Percentiles rank a stretch among this genome's conserved stretches.
phyloP scores from a whole-genome alignment of 2,329 filamentous ascomycete genomes.

The Fusarium napiforme region DNA sequence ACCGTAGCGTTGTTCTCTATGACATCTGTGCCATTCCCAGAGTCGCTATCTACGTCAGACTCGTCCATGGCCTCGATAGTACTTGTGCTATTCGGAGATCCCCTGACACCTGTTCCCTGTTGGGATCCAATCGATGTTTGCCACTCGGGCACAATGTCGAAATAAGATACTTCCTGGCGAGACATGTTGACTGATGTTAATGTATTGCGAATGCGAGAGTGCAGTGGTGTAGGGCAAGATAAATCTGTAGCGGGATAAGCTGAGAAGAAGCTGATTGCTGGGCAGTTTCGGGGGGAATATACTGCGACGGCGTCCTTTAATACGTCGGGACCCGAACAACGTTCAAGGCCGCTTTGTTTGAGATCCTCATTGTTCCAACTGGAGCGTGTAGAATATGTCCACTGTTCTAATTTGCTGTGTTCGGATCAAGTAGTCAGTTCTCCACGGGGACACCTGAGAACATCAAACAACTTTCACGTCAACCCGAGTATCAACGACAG shows the following conservation, averaged over 20 bases:
- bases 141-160: background rate
- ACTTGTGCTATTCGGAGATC: background rate
- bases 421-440: too few species aligned
- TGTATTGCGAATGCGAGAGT: accelerated
- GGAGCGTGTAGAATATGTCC: accelerated
- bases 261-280: accelerated
- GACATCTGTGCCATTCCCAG: accelerated
- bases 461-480: too few species aligned
- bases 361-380: background rate
- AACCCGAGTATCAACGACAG: too few species aligned
- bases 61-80: accelerated
- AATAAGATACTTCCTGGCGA: background rate
- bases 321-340: accelerated
- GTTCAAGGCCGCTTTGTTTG: background rate
- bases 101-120: accelerated
- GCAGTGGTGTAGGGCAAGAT: accelerated
- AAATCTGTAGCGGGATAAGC: accelerated
- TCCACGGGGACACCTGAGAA: accelerated
- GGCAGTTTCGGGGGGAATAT: accelerated
- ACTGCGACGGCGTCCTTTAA: background rate
- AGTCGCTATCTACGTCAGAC: accelerated
- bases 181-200: accelerated
- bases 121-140: accelerated
- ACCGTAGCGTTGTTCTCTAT: accelerated
- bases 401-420: too few species aligned